A percentile compares a stretch with the other conserved stretches of the same genome.
Conservation (phyloP, 2,329 filamentous ascomycete genomes). For the Alternaria tenuissima region DNA sequence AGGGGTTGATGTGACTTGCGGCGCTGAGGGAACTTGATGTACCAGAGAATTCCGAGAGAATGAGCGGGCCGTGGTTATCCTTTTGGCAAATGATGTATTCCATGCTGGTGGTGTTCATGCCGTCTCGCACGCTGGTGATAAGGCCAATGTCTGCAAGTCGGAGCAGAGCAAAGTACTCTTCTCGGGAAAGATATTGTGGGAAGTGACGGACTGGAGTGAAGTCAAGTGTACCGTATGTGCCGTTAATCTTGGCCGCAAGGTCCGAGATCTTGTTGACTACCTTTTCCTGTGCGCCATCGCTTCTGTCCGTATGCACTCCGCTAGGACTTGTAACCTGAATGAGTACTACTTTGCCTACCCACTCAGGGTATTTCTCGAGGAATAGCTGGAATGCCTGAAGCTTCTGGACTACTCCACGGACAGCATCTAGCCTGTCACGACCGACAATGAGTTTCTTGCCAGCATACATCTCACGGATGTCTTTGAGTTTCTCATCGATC, state of each 20-base stretch:
- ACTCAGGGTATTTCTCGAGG: slow-evolving; percentile 87
- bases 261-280: slow-evolving; percentile 90
- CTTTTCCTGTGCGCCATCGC: slow-evolving; percentile 77
- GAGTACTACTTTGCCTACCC: slow-evolving; percentile 89
- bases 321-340: slow-evolving; percentile 95
- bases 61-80: slow-evolving; percentile 84
- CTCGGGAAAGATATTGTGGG: slow-evolving; percentile 86
- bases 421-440: slow-evolving; percentile 90
- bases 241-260: slow-evolving; percentile 90
- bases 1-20: slow-evolving; percentile 96
- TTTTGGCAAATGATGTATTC: slow-evolving; percentile 95
- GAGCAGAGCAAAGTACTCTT: slow-evolving; percentile 95
- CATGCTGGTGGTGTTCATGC: slow-evolving; percentile 96
- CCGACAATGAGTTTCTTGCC: slow-evolving; percentile 96
- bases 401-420: slow-evolving; percentile 94
- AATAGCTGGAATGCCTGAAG: slow-evolving; percentile 93
- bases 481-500: slow-evolving; percentile 74
- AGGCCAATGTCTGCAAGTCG: slow-evolving; percentile 89
- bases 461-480: slow-evolving; percentile 78
- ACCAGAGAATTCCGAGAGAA: slow-evolving; percentile 95
- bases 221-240: slow-evolving; percentile 83
- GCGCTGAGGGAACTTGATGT: slow-evolving; percentile 85
- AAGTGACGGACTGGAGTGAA: slow-evolving; percentile 95
- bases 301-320: slow-evolving; percentile 75
- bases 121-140: slow-evolving; percentile 94